A percentile compares a stretch with the other conserved stretches of the same genome.
Conservation (phyloP, 495 filamentous ascomycete species). For the Lepraria neglecta region DNA sequence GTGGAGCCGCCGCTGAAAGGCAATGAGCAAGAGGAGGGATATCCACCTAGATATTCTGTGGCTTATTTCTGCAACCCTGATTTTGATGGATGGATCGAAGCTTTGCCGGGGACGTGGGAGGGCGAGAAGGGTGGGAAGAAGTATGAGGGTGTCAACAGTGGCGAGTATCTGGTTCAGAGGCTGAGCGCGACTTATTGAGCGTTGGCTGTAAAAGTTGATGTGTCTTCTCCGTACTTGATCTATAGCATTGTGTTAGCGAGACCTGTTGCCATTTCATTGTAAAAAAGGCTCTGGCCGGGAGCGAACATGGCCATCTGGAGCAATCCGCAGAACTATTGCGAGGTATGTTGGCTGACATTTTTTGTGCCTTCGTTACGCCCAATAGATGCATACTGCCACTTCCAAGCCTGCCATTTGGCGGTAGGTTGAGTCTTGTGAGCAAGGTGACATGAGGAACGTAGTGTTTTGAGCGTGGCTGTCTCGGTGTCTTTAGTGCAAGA, state of each 20-base stretch:
- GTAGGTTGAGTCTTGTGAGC: too few species aligned
- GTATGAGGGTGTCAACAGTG: constrained; percentile 70
- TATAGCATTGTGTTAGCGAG: neutral
- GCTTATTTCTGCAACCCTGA: constrained; percentile 92
- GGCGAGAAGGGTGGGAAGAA: constrained; percentile 61
- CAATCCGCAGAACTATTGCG: too few species aligned
- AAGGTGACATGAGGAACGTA: too few species aligned
- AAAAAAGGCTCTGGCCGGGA: too few species aligned
- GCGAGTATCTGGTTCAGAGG: constrained; percentile 76
- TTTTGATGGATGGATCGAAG: constrained; percentile 69
- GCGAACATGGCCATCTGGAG: too few species aligned
- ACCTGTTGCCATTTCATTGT: too few species aligned
- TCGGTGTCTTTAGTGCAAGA: too few species aligned
- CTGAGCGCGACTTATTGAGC: constrained; percentile 62
- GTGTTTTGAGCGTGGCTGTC: too few species aligned
- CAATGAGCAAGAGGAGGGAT: constrained; percentile 29
- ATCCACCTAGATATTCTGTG: constrained; percentile 47
- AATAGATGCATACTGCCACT: too few species aligned
- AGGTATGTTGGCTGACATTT: too few species aligned
- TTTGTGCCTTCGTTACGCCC: too few species aligned
- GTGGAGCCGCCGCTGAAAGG: constrained; percentile 65
- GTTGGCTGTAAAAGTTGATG: neutral
- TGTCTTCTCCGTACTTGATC: neutral
- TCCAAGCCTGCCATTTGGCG: too few species aligned
- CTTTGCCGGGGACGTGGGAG: constrained; percentile 77